A percentile compares a stretch with the other conserved stretches of the same genome.
These are phyloP conservation scores for Achaetomiella virescens DNA, from an alignment of 495 filamentous ascomycete genomes.

Conservation along the genomic window DNA sequence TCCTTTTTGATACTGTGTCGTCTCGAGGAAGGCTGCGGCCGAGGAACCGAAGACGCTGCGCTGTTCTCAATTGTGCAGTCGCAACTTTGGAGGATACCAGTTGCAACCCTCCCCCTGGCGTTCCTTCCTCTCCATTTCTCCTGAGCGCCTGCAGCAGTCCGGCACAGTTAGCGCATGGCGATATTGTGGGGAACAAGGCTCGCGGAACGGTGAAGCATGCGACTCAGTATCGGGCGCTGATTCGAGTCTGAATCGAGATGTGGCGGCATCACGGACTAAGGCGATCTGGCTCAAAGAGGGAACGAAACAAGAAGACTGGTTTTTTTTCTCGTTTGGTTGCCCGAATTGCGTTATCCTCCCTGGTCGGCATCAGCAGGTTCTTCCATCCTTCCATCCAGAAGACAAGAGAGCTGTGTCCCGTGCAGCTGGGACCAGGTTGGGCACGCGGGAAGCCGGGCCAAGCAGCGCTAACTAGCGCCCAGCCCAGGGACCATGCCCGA, in stretches of 20 bases:
- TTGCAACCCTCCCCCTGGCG: slow-evolving; percentile 1
- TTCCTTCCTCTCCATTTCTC: not conserved
- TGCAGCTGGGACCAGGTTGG: not conserved
- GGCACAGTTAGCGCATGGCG: slow-evolving; percentile 2
- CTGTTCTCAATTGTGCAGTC: not conserved
- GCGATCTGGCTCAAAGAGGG: too few relatives aligned
- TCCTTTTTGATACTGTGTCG: not conserved
- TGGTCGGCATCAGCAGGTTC: too few relatives aligned
- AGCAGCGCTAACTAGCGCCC: not conserved
- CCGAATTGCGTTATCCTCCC: not conserved
- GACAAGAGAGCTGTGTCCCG: not conserved
- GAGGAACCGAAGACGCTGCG: not conserved
- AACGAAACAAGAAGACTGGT: too few relatives aligned
- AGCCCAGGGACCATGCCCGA: not conserved
- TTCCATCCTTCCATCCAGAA: not conserved
- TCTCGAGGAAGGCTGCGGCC: not conserved
- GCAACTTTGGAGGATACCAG: not conserved
- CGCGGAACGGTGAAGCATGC: too few relatives aligned
- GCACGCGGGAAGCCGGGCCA: not conserved
- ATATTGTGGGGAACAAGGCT: not conserved
- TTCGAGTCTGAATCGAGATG: not conserved
- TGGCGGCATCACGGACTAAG: too few relatives aligned
- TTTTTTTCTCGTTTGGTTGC: too few relatives aligned
- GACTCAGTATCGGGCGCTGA: not conserved
- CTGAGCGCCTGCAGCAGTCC: slow-evolving; percentile 12